A percentile compares a stretch with the other conserved stretches of the same genome.
phyloP scores from a whole-genome alignment of 2,329 filamentous ascomycete genomes.

The Didymella lethalis region DNA sequence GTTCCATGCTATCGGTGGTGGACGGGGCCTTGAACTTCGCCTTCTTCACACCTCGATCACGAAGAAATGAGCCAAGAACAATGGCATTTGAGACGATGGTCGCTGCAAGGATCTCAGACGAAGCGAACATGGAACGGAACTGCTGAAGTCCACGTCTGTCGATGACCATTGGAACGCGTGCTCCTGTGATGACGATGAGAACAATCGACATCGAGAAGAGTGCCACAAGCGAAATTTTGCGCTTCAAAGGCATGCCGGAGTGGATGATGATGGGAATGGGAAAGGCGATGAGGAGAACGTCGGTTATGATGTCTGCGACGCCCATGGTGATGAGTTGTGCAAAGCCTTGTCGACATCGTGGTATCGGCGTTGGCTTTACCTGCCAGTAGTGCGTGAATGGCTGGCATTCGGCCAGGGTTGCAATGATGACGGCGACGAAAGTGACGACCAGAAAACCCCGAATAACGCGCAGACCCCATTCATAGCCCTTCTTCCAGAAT shows the following conservation, averaged over 20 bases:
- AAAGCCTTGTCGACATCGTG: constrained; percentile 84
- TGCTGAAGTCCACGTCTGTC: constrained; percentile 76
- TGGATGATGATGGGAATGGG: constrained; percentile 87
- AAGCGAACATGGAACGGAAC: constrained; percentile 86
- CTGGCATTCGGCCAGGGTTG: constrained; percentile 82
- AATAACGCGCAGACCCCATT: constrained; percentile 73
- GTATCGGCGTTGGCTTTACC: constrained; percentile 77
- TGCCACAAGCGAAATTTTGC: constrained; percentile 79
- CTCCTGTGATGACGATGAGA: constrained; percentile 80
- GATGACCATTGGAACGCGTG: constrained; percentile 82
- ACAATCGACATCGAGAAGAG: constrained; percentile 86
- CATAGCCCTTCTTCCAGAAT: constrained; percentile 81
- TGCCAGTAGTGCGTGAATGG: constrained; percentile 66
- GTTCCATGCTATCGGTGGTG: constrained; percentile 60
- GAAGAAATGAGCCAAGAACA: constrained; percentile 89
- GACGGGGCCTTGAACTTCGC: constrained; percentile 71
- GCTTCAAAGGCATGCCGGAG: constrained; percentile 77
- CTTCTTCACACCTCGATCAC: constrained; percentile 90
- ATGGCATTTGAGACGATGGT: constrained; percentile 87
- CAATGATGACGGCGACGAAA: constrained; percentile 80
- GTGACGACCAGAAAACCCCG: constrained; percentile 79
- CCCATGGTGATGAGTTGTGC: constrained; percentile 90
- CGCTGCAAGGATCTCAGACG: constrained; percentile 87
- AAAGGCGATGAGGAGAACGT: constrained; percentile 85
- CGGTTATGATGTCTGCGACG: constrained; percentile 86